Base-by-base conservation (phyloP, 352 stramenopile species). In the Pythium scleroteichum region DNA sequence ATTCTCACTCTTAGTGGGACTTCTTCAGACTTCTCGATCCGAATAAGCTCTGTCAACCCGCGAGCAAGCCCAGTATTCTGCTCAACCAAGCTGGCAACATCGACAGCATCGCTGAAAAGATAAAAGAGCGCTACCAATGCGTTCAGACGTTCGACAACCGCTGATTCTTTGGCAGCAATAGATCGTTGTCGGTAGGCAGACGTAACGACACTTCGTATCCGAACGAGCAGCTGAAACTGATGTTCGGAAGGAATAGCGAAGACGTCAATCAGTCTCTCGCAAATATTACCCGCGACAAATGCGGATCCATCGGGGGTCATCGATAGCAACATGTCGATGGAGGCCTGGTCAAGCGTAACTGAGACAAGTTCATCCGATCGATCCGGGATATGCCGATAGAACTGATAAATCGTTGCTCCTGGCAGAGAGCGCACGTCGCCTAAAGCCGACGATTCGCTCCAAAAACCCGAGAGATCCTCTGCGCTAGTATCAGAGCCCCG, bases 71-170 rank as follows among this genome's bases (percentile, higher is more conserved):
- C 84, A 6, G 82, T 66, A 67, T 93, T 85, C 27, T 88, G 69
- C 47, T 94, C 84, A 39, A 94, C 74, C 57, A 90, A 91, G 66
- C 74, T 86, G 10, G 77, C 86, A 27, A 93, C 82, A 46, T 96
- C 83, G 51, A 74, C 78, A 8, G 83, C 71, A 47, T 94, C 84
- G 48, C 78, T 82, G 38, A 91, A 92, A 6, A 84, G 70, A 24
- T 85, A 86, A 62, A 93, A 94, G 27, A 96, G 71, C 23, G 73
- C 80, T 26, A 92, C 35, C 16, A 94, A 51, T 32, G 85, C 79
- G 40, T 91, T 62, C 35, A 96, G 45, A 35, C 79, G 75, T 53
- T 92, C 79, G n/a, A 94, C 62, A 9, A 90, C 69, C 29, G 78
- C 62, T 45, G 71, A 72, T 66, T 94, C 87, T 0, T 73, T 67